phyloP scores from a whole-genome alignment of 768 basidiomycete species.

The Trametes gibbosa region DNA sequence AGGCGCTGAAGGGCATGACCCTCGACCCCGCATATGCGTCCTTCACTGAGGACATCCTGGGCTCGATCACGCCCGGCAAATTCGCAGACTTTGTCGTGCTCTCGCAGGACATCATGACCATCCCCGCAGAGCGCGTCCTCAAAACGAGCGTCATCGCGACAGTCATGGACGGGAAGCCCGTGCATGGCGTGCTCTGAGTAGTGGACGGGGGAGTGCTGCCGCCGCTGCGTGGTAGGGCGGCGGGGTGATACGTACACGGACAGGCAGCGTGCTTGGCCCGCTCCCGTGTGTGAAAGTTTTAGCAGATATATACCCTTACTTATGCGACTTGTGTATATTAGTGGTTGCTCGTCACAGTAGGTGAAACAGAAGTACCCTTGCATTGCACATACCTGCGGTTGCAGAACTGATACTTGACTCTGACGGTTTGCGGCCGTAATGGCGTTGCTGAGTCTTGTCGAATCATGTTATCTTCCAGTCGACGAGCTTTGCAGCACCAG shows the following conservation, averaged over 20 bases:
- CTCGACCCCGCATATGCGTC: constrained; percentile 85
- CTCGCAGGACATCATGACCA: constrained; percentile 76
- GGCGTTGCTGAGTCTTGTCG: too few relatives aligned
- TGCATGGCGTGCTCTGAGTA: constrained; percentile 37
- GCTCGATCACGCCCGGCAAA: constrained; percentile 78
- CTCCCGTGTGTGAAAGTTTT: too few relatives aligned
- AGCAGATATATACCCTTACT: too few relatives aligned
- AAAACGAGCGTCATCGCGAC: constrained; percentile 69
- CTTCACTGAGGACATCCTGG: constrained; percentile 69
- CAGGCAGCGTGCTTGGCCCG: neutral
- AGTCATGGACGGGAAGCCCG: constrained; percentile 68
- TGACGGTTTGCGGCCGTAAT: too few relatives aligned
- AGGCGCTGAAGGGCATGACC: constrained; percentile 86
- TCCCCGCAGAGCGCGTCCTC: constrained; percentile 58
- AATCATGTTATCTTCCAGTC: too few relatives aligned
- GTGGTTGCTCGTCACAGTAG: too few relatives aligned
- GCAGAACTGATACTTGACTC: too few relatives aligned
- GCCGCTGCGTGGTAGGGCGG: neutral
- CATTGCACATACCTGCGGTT: too few relatives aligned
- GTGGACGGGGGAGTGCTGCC: too few relatives aligned
- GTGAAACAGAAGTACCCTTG: too few relatives aligned
- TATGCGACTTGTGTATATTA: neutral
- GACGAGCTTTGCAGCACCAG: too few relatives aligned
- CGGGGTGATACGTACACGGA: neutral
- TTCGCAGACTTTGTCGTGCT: constrained; percentile 85